A percentile compares a stretch with the other conserved stretches of the same genome.
phyloP scores from a whole-genome alignment of 371 early-diverging fungal species.

The Syncephalastrum racemosum region DNA sequence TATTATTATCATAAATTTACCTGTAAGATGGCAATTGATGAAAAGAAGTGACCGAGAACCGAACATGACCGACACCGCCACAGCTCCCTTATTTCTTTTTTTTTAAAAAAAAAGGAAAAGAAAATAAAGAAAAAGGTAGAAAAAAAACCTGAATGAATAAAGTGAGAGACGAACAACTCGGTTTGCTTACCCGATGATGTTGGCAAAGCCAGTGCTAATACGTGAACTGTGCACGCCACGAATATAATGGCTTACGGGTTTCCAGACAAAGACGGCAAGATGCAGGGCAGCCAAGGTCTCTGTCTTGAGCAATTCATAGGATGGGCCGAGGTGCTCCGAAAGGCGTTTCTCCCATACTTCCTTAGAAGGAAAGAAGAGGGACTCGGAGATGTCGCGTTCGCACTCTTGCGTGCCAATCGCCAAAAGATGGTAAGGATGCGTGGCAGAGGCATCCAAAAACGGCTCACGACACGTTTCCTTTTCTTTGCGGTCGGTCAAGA shows the following conservation, averaged over 20 bases:
- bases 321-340: constrained; percentile 41
- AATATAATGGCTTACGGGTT: constrained; percentile 48
- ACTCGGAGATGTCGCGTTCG: constrained; percentile 61
- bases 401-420: constrained; percentile 80
- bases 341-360: constrained; percentile 61
- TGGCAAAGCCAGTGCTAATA: constrained; percentile 41
- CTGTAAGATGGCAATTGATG: constrained; percentile 75
- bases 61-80: constrained; percentile 66
- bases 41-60: constrained; percentile 62
- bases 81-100: constrained; percentile 79
- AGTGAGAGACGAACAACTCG: not conserved
- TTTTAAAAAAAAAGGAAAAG: not conserved
- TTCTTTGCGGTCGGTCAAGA: constrained; percentile 18
- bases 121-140: not conserved
- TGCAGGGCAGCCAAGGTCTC: constrained; percentile 72
- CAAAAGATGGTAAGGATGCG: constrained; percentile 62
- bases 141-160: constrained; percentile 1
- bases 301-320: constrained; percentile 56
- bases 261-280: constrained; percentile 69
- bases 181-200: constrained; percentile 32
- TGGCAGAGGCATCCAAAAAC: constrained; percentile 16
- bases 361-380: constrained; percentile 63
- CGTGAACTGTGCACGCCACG: constrained; percentile 38
- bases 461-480: constrained; percentile 4
- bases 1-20: too few species aligned